These are phyloP conservation scores for Neurospora hispaniola DNA, from an alignment of 495 filamentous ascomycete species.

Conservation along the genomic window DNA sequence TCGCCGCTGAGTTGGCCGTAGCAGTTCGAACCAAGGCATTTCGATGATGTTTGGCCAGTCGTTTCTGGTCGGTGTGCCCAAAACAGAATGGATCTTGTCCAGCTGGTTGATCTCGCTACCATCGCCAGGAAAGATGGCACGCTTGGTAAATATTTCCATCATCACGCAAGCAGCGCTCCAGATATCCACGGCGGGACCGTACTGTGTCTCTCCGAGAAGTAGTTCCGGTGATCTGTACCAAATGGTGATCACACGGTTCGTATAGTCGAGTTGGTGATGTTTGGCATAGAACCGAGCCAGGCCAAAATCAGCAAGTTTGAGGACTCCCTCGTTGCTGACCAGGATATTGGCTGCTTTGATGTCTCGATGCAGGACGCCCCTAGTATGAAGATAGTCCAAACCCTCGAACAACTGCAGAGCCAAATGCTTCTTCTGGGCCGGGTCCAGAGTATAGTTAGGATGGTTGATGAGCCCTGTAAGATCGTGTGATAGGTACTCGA, in stretches of 20 bases:
- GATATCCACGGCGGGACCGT: slow-evolving; percentile 90
- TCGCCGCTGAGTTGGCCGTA: slow-evolving; percentile 63
- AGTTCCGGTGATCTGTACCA: slow-evolving; percentile 96
- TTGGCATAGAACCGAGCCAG: slow-evolving; percentile 96
- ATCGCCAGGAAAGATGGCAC: slow-evolving; percentile 92
- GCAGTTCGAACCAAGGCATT: slow-evolving; percentile 92
- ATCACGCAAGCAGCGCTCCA: slow-evolving; percentile 97
- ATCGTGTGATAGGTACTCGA: slow-evolving; percentile 96
- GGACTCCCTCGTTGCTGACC: slow-evolving; percentile 72
- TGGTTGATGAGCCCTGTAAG: slow-evolving; percentile 68
- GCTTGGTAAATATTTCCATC: slow-evolving; percentile 90
- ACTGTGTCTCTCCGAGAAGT: slow-evolving; percentile 85
- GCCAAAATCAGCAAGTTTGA: slow-evolving; percentile 95
- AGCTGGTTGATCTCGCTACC: slow-evolving; percentile 91
- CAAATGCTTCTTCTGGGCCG: slow-evolving; percentile 85
- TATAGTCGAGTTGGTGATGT: slow-evolving; percentile 87
- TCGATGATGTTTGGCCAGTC: slow-evolving; percentile 85
- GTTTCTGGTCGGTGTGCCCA: slow-evolving; percentile 74
- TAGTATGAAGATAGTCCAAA: slow-evolving; percentile 85
- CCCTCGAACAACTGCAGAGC: slow-evolving; percentile 91
- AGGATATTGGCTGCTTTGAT: slow-evolving; percentile 94
- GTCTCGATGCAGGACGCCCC: slow-evolving; percentile 90
- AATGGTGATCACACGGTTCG: slow-evolving; percentile 95
- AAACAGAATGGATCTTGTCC: slow-evolving; percentile 86
- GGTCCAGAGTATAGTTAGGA: slow-evolving; percentile 78